These are phyloP conservation scores for Colletotrichum orbiculare DNA, from an alignment of 2,329 filamentous ascomycete species.

Conservation along the genomic window DNA sequence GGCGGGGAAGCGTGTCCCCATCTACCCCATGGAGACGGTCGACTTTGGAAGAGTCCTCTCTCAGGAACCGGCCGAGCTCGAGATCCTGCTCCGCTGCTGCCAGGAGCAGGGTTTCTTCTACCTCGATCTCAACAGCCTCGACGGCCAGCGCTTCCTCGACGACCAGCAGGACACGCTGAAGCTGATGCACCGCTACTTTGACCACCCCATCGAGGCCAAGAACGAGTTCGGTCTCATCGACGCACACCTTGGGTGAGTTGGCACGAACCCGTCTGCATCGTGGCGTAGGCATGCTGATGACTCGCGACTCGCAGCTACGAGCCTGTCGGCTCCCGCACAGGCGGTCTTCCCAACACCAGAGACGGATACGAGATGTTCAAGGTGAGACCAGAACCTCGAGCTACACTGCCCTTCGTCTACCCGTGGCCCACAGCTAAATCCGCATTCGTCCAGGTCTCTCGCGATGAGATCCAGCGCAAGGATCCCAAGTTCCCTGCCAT, in stretches of 20 bases:
- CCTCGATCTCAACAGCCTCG: slow-evolving; percentile 63
- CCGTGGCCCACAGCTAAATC: slow-evolving; percentile 11
- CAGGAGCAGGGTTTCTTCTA: slow-evolving; percentile 66
- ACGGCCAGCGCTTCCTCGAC: slow-evolving; percentile 62
- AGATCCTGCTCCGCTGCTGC: slow-evolving; percentile 61
- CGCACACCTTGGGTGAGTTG: slow-evolving; percentile 60
- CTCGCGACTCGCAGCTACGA: slow-evolving; percentile 52
- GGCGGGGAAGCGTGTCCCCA: slow-evolving; percentile 60
- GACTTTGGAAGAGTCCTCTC: slow-evolving; percentile 63
- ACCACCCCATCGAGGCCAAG: slow-evolving; percentile 63
- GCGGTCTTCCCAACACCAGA: slow-evolving; percentile 58
- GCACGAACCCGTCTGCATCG: background rate
- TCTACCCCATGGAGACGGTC: slow-evolving; percentile 63
- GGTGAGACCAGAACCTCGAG: slow-evolving; percentile 32
- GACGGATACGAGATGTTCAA: slow-evolving; percentile 67
- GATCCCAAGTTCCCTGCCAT: slow-evolving; percentile 58
- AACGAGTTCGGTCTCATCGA: slow-evolving; percentile 66
- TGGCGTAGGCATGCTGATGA: background rate
- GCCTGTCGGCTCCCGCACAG: slow-evolving; percentile 59
- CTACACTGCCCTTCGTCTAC: slow-evolving; percentile 37
- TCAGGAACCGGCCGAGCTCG: slow-evolving; percentile 63
- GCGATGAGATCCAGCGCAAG: slow-evolving; percentile 61
- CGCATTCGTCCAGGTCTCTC: slow-evolving; percentile 47
- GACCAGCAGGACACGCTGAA: slow-evolving; percentile 63
- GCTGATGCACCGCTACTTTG: slow-evolving; percentile 68